Evolutionary conservation across 78 protist genomes (phyloP).

Genomic region (Creolimax fragrantissima): DNA sequence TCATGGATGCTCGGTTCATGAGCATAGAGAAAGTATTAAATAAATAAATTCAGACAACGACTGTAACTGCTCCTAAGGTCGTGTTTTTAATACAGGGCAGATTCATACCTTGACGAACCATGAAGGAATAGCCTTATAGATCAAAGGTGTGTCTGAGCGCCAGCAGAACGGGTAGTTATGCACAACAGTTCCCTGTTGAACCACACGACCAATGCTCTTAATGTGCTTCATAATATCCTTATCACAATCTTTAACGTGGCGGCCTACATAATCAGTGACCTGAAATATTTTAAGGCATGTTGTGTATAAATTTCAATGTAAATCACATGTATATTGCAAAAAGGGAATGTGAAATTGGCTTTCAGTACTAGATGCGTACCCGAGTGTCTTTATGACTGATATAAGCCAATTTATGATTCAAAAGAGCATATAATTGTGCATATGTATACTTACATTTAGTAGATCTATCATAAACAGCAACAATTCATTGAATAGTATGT

Average conservation of each 20-base stretch:
- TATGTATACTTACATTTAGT: neutral
- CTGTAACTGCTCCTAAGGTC: too few species aligned
- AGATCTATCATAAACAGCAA: too few species aligned
- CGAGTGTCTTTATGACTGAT: too few species aligned
- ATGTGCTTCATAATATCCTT: conserved; percentile 62
- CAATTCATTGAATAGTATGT: too few species aligned
- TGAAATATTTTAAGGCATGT: neutral
- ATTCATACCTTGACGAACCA: conserved; percentile 90
- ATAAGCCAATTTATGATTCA: too few species aligned
- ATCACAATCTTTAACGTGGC: conserved; percentile 87
- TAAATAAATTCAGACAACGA: too few species aligned
- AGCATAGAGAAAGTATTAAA: too few species aligned
- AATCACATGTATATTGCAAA: neutral
- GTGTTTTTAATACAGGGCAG: too few species aligned
- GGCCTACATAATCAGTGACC: conserved; percentile 74
- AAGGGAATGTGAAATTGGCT: neutral
- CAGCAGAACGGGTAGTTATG: conserved; percentile 99
- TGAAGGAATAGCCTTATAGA: conserved; percentile 88
- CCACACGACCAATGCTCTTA: conserved; percentile 61
- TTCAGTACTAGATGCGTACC: too few species aligned
- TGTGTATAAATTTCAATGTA: neutral
- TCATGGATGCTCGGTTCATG: too few species aligned
- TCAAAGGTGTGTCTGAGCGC: conserved; percentile 94
- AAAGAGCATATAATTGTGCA: neutral
- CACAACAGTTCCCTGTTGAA: conserved; percentile 37